Percentiles rank a stretch among this genome's conserved stretches.
phyloP scores from a whole-genome alignment of 345 rosid species.

The Melaleuca alternifolia region DNA sequence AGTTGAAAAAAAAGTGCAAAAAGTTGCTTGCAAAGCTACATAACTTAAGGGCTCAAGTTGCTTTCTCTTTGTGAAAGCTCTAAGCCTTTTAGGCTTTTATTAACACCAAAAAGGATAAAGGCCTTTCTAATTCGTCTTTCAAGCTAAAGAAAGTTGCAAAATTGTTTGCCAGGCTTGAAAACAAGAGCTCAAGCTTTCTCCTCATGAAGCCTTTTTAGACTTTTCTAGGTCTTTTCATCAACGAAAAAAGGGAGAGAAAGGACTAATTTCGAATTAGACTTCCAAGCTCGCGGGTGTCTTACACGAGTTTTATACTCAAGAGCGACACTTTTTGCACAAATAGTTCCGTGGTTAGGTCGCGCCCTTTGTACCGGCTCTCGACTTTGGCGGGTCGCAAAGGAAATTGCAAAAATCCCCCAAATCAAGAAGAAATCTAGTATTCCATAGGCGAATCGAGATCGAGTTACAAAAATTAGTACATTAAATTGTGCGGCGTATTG shows the following conservation, averaged over 20 bases:
- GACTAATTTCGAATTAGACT: not conserved
- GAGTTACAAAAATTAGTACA: not conserved
- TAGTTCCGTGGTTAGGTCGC: not conserved
- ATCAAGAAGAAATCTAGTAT: not conserved
- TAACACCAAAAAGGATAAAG: not conserved
- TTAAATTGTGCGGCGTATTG: not conserved
- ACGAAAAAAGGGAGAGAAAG: not conserved
- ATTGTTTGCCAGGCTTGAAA: not conserved
- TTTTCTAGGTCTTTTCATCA: not conserved
- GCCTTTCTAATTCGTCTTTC: not conserved
- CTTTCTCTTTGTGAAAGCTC: not conserved
- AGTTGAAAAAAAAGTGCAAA: not conserved
- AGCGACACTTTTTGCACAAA: not conserved
- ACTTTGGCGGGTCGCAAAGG: not conserved
- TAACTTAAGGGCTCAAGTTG: not conserved
- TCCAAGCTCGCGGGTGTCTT: not conserved
- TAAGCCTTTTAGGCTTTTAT: not conserved
- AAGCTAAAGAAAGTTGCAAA: not conserved
- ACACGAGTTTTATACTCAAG: not conserved
- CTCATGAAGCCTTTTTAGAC: not conserved
- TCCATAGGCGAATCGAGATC: not conserved
- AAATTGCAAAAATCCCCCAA: not conserved
- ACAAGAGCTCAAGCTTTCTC: not conserved
- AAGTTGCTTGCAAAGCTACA: not conserved
- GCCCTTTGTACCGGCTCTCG: not conserved